Base-by-base conservation (phyloP, 371 early-diverging fungal species). In the Mucor plumbeus region DNA sequence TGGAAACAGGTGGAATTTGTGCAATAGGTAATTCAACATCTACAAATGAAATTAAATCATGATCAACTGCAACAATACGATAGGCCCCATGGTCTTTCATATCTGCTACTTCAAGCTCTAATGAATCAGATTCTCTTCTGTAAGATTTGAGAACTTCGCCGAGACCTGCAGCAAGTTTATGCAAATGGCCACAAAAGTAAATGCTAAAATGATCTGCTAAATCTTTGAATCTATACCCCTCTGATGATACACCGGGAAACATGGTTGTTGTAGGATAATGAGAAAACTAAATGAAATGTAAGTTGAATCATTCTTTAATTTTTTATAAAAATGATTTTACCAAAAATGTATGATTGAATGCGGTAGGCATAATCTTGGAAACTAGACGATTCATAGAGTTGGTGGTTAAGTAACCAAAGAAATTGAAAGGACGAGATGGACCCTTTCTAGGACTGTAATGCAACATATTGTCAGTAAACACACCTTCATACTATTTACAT, bases 231-330 rank as follows among this genome's bases (percentile, higher is more conserved):
- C 81, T 71, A 54, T 81, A 71, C 7, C 89, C 90, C 48, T 87
- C 68, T 1, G 78, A 78, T 3, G 92, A 86, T 40, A 76, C 75
- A 36, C 94, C 94, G 71, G 87, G 88, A 21, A 90, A 72, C 69
- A 89, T 88, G 4, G 94, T 92, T 13, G 91, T 87, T 8, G 90
- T 90, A 33, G 97, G 97, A 66, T 97, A 97, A 71, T 97, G 97
- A 11, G 86, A 76, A 72, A 86, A 87, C 88, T 87, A 74, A 0
- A 19, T 41, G 35, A 13, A 53, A 38, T 14, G 17, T 35, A 17
- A 11, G n/a, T 11, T 17, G 33, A 15, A 26, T 10, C 60, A 17
- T 15, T 19, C 56, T 33, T 59, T 15, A 31, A 14, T 44, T 15
- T 60, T 60, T n/a, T 4, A 15, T 43, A 43, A 33, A 8, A 7